Evolutionary conservation across 805 yeast genomes (phyloP), one percentile per base, ranked within the genome.

Genomic region (Spathaspora arborariae): DNA sequence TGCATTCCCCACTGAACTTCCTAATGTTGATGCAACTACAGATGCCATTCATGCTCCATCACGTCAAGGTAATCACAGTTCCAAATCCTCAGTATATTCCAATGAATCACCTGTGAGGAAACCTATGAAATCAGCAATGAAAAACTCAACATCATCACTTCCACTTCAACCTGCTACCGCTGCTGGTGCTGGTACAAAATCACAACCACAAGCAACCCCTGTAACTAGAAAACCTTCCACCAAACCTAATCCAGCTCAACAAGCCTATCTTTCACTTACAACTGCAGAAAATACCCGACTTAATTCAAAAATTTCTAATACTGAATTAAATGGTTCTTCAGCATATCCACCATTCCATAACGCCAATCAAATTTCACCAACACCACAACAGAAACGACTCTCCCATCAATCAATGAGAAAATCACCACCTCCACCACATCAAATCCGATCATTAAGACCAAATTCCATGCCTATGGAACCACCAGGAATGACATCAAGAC

Each of bases 231-330:
- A 24, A 24, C 13, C 27, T 13, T 13, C 27, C 5, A 37, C 20
- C 20, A 48, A 30, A 30, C 45, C 34, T 20, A 67, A 60, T 49
- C 72, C 85, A 1, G 87, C 88, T 0, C 78, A 78, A 21, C 77
- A 75, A 49, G 89, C 87, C 0, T 84, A 84, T 55, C 58, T 84
- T 39, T 81, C 88, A 0, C 63, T 84, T 45, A 76, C 91, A 1
- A 86, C 94, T 0, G 91, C 91, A 1, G 90, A 85, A 57, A 86
- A 86, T 60, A 86, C 94, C 0, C 73, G 90, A 48, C 59, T 84
- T 47, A 86, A 86, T 63, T 85, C 92, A 1, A 76, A 77, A 49
- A 60, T 80, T 57, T 74, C 82, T 5, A 55, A 76, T 0, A 53
- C 71, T 4, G 47, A 47, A 20, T 24, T n/a, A 16, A 39, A 39